A percentile compares a stretch with the other conserved stretches of the same genome.
These are phyloP conservation scores for Ogataea methanolica DNA, from an alignment of 805 yeast genomes.

Conservation along the genomic window DNA sequence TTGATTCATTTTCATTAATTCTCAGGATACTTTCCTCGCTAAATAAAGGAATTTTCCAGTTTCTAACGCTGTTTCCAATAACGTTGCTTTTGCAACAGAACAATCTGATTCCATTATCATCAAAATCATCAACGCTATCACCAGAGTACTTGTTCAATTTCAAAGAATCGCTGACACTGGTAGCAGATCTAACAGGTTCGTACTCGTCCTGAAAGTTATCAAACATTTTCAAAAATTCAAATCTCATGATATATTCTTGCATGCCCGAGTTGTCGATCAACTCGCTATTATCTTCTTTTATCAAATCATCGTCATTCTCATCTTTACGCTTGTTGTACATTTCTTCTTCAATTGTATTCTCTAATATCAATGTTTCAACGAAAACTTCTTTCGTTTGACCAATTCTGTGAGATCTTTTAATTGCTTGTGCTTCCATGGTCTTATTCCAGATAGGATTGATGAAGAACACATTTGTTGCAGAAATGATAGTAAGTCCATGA, in stretches of 20 bases:
- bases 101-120: constrained; percentile 15
- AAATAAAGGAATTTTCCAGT: constrained; percentile 37
- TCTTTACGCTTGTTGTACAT: constrained; percentile 41
- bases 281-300: constrained; percentile 24
- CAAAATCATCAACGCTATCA: constrained; percentile 1
- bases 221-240: constrained; percentile 39
- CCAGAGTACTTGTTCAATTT: constrained; percentile 3
- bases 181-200: constrained; percentile 30
- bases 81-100: constrained; percentile 12
- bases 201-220: constrained; percentile 32
- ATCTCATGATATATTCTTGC: constrained; percentile 49
- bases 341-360: constrained; percentile 64
- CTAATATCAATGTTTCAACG: constrained; percentile 64
- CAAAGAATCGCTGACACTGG: constrained; percentile 7
- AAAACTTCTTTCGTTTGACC: constrained; percentile 60
- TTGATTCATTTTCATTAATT: constrained; percentile 21
- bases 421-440: constrained; percentile 70
- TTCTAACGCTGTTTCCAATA: constrained; percentile 5
- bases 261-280: constrained; percentile 58
- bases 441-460: constrained; percentile 71
- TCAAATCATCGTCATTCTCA: constrained; percentile 9
- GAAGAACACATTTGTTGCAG: constrained; percentile 67
- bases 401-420: constrained; percentile 72
- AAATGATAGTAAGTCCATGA: constrained; percentile 63
- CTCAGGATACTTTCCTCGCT: constrained; percentile 26